phyloP scores from a whole-genome alignment of 768 basidiomycete species.

The Pseudohyphozyma bogoriensis region DNA sequence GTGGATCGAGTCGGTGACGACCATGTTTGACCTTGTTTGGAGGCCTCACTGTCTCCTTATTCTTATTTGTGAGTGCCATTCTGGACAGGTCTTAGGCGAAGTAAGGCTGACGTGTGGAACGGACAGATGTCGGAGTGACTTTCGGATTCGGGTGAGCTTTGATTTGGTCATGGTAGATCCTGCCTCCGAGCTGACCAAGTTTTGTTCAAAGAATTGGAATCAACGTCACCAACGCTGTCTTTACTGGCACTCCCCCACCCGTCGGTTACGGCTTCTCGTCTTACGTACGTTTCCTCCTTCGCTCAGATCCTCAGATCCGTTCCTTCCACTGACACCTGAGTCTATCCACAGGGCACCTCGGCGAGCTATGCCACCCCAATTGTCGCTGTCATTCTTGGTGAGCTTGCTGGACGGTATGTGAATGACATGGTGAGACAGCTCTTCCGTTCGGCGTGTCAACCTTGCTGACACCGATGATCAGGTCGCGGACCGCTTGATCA shows the following conservation, averaged over 20 bases:
- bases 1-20: slow-evolving; percentile 45
- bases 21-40: slow-evolving; percentile 51
- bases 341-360: slow-evolving; percentile 10
- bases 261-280: slow-evolving; percentile 48
- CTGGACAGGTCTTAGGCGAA: too few relatives aligned
- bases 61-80: slow-evolving; percentile 34
- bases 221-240: slow-evolving; percentile 55
- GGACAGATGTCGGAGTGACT: slow-evolving; percentile 42
- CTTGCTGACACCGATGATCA: too few relatives aligned
- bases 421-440: slow-evolving; percentile 42
- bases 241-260: slow-evolving; percentile 50
- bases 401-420: slow-evolving; percentile 47
- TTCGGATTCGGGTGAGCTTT: slow-evolving; percentile 48
- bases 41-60: slow-evolving; percentile 52
- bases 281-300: slow-evolving; percentile 48
- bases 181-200: background rate
- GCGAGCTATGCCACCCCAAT: slow-evolving; percentile 29
- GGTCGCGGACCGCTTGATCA: slow-evolving; percentile 45
- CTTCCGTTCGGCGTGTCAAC: background rate
- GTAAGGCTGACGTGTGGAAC: background rate
- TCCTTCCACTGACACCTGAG: background rate
- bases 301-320: background rate
- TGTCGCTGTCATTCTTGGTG: slow-evolving; percentile 50
- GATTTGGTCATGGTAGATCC: slow-evolving; percentile 43
- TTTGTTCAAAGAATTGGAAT: slow-evolving; percentile 1